phyloP scores from a whole-genome alignment of 768 basidiomycete genomes.

The Leccinellum albellum region DNA sequence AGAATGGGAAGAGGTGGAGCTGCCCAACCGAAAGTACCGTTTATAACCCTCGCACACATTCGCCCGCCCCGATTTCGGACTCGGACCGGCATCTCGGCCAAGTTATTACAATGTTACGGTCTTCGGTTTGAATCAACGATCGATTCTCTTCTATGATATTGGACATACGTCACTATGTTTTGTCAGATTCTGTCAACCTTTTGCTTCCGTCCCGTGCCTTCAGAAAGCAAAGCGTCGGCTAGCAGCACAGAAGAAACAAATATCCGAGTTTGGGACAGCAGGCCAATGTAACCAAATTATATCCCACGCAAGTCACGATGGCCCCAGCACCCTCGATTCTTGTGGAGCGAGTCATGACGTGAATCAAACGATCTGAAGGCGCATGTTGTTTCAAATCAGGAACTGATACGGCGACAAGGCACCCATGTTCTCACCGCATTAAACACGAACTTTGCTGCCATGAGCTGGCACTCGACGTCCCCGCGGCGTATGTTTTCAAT shows the following conservation, averaged over 20 bases:
- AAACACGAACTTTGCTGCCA: neutral
- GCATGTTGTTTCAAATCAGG: neutral
- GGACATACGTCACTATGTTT: neutral
- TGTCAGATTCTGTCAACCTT: neutral
- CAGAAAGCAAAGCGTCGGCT: too few relatives aligned
- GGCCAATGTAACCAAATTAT: neutral
- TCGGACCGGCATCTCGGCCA: neutral
- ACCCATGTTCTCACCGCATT: neutral
- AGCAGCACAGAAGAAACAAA: too few relatives aligned
- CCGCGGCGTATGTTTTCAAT: neutral
- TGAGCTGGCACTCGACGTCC: conserved; percentile 3
- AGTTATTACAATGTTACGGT: too few relatives aligned
- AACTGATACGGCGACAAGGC: neutral
- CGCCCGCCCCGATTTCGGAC: neutral
- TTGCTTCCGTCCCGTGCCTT: neutral
- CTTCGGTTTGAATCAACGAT: too few relatives aligned
- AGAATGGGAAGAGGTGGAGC: conserved; percentile 11
- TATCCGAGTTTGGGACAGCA: neutral
- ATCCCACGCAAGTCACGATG: neutral
- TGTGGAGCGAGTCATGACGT: neutral
- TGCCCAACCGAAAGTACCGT: conserved; percentile 2
- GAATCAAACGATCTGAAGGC: neutral
- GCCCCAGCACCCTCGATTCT: neutral
- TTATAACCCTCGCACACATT: conserved; percentile 15
- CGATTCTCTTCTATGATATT: neutral